These are phyloP conservation scores for Globisporangium parvum DNA, from an alignment of 352 stramenopile species.

Conservation along the genomic window DNA sequence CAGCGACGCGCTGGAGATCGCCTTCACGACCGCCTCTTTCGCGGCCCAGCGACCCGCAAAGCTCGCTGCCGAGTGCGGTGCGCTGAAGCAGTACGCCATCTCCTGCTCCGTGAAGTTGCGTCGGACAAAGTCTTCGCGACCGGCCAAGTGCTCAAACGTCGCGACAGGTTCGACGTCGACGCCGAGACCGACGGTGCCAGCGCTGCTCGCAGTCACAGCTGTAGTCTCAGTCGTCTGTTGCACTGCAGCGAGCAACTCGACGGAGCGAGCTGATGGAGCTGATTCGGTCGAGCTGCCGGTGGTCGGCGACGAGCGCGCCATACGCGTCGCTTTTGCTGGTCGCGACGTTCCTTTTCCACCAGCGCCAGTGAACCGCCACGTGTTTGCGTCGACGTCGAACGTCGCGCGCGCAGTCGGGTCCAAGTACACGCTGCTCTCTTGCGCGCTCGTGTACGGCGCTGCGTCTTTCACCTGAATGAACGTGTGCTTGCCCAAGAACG, in stretches of 20 bases:
- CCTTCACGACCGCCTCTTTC: constrained; percentile 88
- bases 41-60: constrained; percentile 86
- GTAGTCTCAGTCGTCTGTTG: constrained; percentile 39
- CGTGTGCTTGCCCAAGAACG: constrained; percentile 66
- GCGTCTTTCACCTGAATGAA: constrained; percentile 80
- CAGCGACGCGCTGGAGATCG: constrained; percentile 69
- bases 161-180: constrained; percentile 82
- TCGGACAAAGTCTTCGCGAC: constrained; percentile 73
- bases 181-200: constrained; percentile 37
- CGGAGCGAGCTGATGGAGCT: constrained; percentile 12
- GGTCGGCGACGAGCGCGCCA: background rate
- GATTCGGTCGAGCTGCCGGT: background rate
- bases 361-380: constrained; percentile 60
- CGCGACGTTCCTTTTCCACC: background rate
- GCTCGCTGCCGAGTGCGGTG: constrained; percentile 65
- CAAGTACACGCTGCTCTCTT: constrained; percentile 84
- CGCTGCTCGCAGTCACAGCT: constrained; percentile 32
- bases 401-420: constrained; percentile 71
- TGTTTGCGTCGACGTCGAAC: constrained; percentile 59
- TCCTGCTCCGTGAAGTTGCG: constrained; percentile 88
- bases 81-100: constrained; percentile 78
- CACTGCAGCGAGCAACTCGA: constrained; percentile 47
- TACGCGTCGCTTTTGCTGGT: constrained; percentile 39
- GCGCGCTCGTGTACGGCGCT: constrained; percentile 69
- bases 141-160: constrained; percentile 73